phyloP scores from a whole-genome alignment of 2,329 filamentous ascomycete genomes.

The Lecanicillium sp. region DNA sequence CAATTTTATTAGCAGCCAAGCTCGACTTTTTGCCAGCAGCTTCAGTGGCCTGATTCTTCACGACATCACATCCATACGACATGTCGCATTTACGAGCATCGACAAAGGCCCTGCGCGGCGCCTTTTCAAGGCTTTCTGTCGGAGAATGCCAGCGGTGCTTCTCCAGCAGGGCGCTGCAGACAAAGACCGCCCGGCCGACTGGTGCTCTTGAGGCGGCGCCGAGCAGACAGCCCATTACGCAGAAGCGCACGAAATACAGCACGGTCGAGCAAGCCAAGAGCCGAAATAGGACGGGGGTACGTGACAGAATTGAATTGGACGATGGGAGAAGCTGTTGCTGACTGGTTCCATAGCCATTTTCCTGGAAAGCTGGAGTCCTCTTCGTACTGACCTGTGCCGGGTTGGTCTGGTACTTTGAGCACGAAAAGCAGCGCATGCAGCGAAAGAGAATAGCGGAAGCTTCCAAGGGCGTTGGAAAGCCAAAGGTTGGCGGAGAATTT shows the following conservation, averaged over 20 bases:
- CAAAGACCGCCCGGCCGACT: slow-evolving; percentile 27
- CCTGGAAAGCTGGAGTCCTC: slow-evolving; percentile 78
- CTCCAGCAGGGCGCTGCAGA: slow-evolving; percentile 24
- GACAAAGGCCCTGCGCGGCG: slow-evolving; percentile 26
- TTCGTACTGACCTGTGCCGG: slow-evolving; percentile 73
- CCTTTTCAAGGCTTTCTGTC: slow-evolving; percentile 20
- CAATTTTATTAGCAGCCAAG: slow-evolving; percentile 9
- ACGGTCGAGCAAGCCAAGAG: slow-evolving; percentile 53
- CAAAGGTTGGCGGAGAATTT: slow-evolving; percentile 88
- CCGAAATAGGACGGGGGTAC: slow-evolving; percentile 47
- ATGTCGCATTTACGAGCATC: slow-evolving; percentile 32
- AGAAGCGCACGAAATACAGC: slow-evolving; percentile 36
- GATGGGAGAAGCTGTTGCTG: slow-evolving; percentile 4
- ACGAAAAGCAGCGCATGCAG: slow-evolving; percentile 86
- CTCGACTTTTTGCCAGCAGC: slow-evolving; percentile 1
- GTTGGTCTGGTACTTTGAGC: slow-evolving; percentile 84
- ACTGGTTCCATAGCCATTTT: slow-evolving; percentile 62
- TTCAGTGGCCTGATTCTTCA: neutral
- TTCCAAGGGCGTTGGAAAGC: slow-evolving; percentile 83
- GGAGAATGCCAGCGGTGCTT: slow-evolving; percentile 36
- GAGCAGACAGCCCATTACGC: slow-evolving; percentile 25
- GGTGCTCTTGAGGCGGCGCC: slow-evolving; percentile 19
- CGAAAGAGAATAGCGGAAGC: slow-evolving; percentile 83
- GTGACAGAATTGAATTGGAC: slow-evolving; percentile 11
- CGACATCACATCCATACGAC: slow-evolving; percentile 1